Base-by-base conservation (phyloP, 345 rosid genomes). In the Dovyalis caffra region DNA sequence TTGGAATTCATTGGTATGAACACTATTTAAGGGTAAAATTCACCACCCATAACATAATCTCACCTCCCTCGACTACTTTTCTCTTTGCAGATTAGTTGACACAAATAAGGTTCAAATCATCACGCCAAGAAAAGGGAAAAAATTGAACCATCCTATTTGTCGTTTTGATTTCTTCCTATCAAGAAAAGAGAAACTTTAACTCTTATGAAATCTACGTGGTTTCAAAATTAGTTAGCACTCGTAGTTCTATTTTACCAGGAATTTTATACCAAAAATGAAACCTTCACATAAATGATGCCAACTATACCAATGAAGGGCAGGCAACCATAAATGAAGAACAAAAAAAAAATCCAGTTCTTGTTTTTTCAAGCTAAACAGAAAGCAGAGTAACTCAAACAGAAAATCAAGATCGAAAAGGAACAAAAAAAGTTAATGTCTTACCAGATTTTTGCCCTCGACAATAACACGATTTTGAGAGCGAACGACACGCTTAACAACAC, bases 361-460 rank as follows among this genome's bases (percentile, higher is more conserved):
- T 73, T 31, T 63, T 31, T 45, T 37, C 53, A 53, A 73, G 38
- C 45, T 40, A 63, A 53, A 66, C 31, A 37, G 57, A 40, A 28
- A 37, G 6, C 56, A 37, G n/a, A 45, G 6, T 47, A 11, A 40
- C 61, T 31, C 6, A 15, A 25, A 67, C 21, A 0, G 47, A 6
- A 40, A 67, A 71, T 5, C 18, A 71, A 68, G 47, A n/a, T n/a
- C n/a, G 29, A 25, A 58, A n/a, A 34, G 16, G 14, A 69, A 28
- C 16, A 29, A 6, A 66, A 28, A 68, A 62, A 60, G 61, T 14
- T 12, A 64, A 56, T 34, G 31, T 49, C 87, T 71, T 49, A 92
- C 96, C 87, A 95, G 88, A 86, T 95, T 94, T 81, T 93, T 93
- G 0, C 98, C 97, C 71, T 89, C 97, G 51, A 93, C 93, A 79